phyloP scores from a whole-genome alignment of 148 eudicot genomes.

The Spergularia bocconei region DNA sequence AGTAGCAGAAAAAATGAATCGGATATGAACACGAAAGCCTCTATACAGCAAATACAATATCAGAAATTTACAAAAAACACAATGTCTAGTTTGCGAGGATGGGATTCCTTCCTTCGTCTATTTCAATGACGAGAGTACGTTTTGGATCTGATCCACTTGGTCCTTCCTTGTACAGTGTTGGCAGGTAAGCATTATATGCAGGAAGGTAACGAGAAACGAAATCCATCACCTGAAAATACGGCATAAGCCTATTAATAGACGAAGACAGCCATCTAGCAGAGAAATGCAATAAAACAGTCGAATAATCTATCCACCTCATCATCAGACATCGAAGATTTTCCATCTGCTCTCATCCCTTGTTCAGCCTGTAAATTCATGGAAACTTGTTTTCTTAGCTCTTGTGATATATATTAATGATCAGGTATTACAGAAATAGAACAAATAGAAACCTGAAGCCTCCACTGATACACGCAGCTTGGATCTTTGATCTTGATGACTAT shows the following conservation, averaged over 20 bases:
- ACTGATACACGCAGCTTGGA: conserved; percentile 78
- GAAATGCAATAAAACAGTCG: neutral
- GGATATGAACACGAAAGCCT: conserved; percentile 13
- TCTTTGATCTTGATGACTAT: conserved; percentile 90
- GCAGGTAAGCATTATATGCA: conserved; percentile 93
- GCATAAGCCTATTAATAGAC: neutral
- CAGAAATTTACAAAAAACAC: conserved; percentile 11
- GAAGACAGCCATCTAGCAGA: neutral
- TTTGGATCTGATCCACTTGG: conserved; percentile 79
- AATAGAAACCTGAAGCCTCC: conserved; percentile 88
- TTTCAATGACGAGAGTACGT: conserved; percentile 65
- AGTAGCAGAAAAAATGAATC: neutral
- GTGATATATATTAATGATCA: neutral
- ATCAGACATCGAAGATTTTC: conserved; percentile 81
- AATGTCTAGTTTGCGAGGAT: conserved; percentile 50
- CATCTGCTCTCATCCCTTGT: conserved; percentile 88
- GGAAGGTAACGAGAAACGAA: conserved; percentile 95
- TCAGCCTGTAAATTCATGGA: conserved; percentile 68
- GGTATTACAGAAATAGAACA: neutral
- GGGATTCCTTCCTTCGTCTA: conserved; percentile 95
- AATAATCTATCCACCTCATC: conserved; percentile 57
- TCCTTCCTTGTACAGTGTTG: conserved; percentile 84
- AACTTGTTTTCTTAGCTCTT: conserved; percentile 3
- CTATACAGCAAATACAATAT: neutral
- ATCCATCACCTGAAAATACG: conserved; percentile 64